Base-by-base conservation (phyloP, 2,329 filamentous ascomycete genomes). In the Alternaria triticimaculans region DNA sequence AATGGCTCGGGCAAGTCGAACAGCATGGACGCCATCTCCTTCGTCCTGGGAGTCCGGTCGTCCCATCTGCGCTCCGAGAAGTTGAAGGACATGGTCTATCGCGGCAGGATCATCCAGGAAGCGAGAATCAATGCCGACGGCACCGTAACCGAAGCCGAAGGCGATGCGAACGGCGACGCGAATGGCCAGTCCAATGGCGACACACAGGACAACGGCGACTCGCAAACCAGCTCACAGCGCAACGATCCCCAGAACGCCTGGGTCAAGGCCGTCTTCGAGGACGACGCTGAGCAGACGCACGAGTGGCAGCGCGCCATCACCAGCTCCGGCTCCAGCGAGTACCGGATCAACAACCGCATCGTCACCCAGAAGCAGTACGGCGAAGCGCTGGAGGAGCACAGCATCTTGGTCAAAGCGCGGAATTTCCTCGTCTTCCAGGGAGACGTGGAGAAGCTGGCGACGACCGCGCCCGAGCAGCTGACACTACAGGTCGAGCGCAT, bases 1-100 rank as follows among this genome's bases (percentile, higher is more conserved):
- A 99, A 99, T 94, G 96, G 96, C 85, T 98, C 96, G 37, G 96
- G 96, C 69, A 99, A 99, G 82, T 99, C 96, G 20, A 99, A 99
- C 75, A 96, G 93, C 64, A 99, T 99, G 96, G 96, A 99, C 80
- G 96, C 96, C 72, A 99, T 99, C 73, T 99, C 96, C 70, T 99
- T 99, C 82, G 96, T 99, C 63, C 88, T 99, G 61, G 96, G 96
- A 70, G 98, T 99, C 80, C 97, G 98, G 80, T 99, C 96, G 4
- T 96, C 95, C n/a, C 95, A 98, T 80, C 86, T 99, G 58, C 93
- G 96, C 75, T 99, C 96, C 4, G 89, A 93, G 37, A 94, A 98
- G 75, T 88, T 99, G 23, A 93, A 93, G 81, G 96, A 99, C 78
- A 87, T 99, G 37, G 93, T 99, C 58, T 99, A 99, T 80, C 94